These are phyloP conservation scores for Pseudonitzschia delicatissima DNA, from an alignment of 108 stramenopile species.

Conservation along the genomic window DNA sequence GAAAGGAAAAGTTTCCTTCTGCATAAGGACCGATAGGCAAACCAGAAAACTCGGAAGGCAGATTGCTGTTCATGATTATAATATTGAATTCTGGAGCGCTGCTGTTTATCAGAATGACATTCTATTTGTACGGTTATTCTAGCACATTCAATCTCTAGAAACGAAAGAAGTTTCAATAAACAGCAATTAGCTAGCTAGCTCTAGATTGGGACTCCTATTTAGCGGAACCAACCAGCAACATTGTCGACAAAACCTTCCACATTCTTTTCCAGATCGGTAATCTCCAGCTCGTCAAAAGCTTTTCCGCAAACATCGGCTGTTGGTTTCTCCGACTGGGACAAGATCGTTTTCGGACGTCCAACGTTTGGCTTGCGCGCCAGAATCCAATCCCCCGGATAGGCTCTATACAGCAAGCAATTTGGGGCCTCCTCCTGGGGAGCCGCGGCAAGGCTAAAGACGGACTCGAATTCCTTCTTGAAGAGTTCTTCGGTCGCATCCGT, in stretches of 20 bases:
- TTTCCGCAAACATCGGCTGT: conserved; percentile 50
- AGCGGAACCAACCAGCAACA: conserved; percentile 71
- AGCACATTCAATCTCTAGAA: no score
- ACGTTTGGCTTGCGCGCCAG: conserved; percentile 80
- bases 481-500: conserved; percentile 47
- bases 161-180: no score
- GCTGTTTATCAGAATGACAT: no score
- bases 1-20: no score
- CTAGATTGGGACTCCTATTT: no score
- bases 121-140: no score
- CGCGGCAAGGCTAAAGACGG: conserved; percentile 66
- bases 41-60: no score
- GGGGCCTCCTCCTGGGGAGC: conserved; percentile 77
- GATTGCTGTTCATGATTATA: no score
- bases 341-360: conserved; percentile 66
- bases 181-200: no score
- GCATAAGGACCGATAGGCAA: no score
- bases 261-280: conserved; percentile 69
- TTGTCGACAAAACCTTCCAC: conserved; percentile 67
- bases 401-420: conserved; percentile 61
- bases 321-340: conserved; percentile 40
- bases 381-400: conserved; percentile 67
- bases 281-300: conserved; percentile 51
- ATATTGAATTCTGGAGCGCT: no score
- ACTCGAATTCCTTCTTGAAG: conserved; percentile 63